Base-by-base conservation (phyloP, 192 early-diverging fungal genomes). In the Coemansia sp. region DNA sequence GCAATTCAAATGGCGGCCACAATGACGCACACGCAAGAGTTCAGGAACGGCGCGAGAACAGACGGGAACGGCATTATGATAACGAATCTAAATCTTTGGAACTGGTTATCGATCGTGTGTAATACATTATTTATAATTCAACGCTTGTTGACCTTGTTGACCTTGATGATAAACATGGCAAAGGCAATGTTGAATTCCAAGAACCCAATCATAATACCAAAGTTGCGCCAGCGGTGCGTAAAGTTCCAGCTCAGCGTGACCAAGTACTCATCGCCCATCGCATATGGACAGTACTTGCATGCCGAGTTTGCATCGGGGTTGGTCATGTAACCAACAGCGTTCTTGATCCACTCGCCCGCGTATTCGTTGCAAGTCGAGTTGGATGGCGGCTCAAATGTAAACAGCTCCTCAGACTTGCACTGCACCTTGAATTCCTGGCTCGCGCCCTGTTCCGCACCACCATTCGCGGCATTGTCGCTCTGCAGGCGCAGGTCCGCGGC, bases 401-500 rank as follows among this genome's bases (percentile, higher is more conserved):
- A 62, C 49, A 83, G 79, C 54, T 87, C 84, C 6, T 61, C 48
- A 8, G 17, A n/a, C 23, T 65, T 49, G 69, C 87, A 90, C 0
- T 23, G 45, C 9, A 90, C 83, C 2, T 59, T 54, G 2, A 82
- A 66, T 86, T 83, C 54, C 75, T 86, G 53, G 84, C 85, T 60
- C 83, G 88, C 29, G 73, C 80, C 53, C 49, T 72, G 49, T 50
- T 88, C 68, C 56, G 26, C 74, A 43, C 48, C 45, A 6, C 53
- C 43, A 76, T 63, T 78, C 82, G 27, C 65, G 58, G 57, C 27
- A 82, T 90, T 11, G 69, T 91, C 47, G 72, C 61, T 19, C 53
- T 95, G 27, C 94, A 96, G 67, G 82, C 82, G 12, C 80, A 67
- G n/a, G 75, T 80, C 8, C 90, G 94, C 39, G 89, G 84, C 10